Evolutionary conservation across 169 alveolate genomes (phyloP).

Genomic region (Cryptosporidium meleagridis): DNA sequence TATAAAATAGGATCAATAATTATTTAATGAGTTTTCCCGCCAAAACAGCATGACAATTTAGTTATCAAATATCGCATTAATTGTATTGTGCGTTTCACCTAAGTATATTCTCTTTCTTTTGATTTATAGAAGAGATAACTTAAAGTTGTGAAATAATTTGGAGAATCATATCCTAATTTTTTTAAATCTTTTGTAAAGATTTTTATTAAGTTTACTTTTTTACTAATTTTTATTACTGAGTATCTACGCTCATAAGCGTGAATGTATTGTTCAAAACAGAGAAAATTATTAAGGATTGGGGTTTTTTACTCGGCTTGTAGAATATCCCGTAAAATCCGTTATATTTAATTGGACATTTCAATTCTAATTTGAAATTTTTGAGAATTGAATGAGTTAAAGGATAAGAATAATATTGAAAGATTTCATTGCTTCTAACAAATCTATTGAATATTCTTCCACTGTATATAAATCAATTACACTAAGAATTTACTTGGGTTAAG

Average conservation of each 20-base stretch:
- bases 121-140: not conserved
- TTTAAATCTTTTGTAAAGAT: not conserved
- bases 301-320: not conserved
- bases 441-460: not conserved
- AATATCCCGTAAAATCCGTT: not conserved
- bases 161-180: not conserved
- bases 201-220: not conserved
- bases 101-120: not conserved
- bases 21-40: not conserved
- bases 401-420: conserved; percentile 1
- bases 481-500: not conserved
- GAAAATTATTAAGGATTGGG: not conserved
- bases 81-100: conserved; percentile 2
- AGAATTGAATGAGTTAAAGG: not conserved
- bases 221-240: not conserved
- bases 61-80: not conserved
- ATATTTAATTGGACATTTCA: not conserved
- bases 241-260: conserved; percentile 15
- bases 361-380: not conserved
- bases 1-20: not conserved
- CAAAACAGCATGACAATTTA: conserved; percentile 8
- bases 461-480: not conserved
- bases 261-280: not conserved
- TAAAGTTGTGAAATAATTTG: not conserved
- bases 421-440: conserved; percentile 1